These are phyloP conservation scores for Mimosa bimucronata DNA, from an alignment of 306 rosid species.

Conservation along the genomic window DNA sequence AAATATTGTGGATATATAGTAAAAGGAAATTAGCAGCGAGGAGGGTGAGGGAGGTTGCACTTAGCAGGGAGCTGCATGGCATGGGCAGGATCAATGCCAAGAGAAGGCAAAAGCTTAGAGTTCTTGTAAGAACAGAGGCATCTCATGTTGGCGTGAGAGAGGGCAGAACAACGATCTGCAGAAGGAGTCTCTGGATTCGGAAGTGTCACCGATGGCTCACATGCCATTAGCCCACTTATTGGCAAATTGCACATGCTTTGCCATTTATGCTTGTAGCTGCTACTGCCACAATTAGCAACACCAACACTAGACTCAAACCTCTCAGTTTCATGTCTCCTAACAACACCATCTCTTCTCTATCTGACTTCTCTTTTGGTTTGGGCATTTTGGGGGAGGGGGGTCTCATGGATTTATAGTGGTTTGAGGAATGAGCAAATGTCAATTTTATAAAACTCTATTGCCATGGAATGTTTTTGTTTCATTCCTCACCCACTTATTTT, in stretches of 20 bases:
- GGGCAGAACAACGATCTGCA: conserved; percentile 41
- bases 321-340: background rate
- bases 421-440: background rate
- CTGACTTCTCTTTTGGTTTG: background rate
- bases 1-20: background rate
- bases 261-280: conserved; percentile 18
- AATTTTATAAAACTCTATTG: too few relatives aligned
- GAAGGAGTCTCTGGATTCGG: conserved; percentile 55
- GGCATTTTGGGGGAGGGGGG: background rate
- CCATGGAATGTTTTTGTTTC: background rate
- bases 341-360: background rate
- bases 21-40: conserved; percentile 41
- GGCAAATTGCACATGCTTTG: conserved; percentile 59
- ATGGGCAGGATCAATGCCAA: conserved; percentile 62
- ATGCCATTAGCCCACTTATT: conserved; percentile 36
- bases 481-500: too few relatives aligned
- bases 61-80: conserved; percentile 60
- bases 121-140: conserved; percentile 62
- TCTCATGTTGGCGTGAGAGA: conserved; percentile 47
- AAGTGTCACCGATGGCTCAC: conserved; percentile 55
- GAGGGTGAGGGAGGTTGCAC: conserved; percentile 57
- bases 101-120: conserved; percentile 55
- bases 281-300: conserved; percentile 13
- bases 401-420: background rate
- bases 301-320: background rate